Evolutionary conservation across 805 yeast species (phyloP).

Genomic region (Wickerhamiella galacta): DNA sequence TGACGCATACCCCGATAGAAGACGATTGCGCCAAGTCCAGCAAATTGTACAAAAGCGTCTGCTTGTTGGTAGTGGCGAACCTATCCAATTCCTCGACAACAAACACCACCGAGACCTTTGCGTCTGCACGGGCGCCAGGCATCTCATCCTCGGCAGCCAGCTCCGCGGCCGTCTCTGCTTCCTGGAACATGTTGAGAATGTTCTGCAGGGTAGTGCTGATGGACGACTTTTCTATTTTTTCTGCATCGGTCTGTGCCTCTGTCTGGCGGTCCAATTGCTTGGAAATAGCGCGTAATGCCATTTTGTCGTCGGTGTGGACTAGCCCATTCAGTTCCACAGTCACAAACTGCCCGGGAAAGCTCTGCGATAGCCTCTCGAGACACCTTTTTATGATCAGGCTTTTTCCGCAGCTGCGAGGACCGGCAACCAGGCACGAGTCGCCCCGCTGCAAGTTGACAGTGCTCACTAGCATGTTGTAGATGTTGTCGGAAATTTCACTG

Average conservation of each 20-base stretch:
- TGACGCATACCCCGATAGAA: constrained; percentile 55
- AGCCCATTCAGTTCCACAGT: constrained; percentile 51
- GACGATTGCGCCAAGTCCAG: constrained; percentile 71
- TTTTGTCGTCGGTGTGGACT: constrained; percentile 54
- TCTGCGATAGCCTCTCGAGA: constrained; percentile 27
- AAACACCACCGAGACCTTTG: constrained; percentile 43
- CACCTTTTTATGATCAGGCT: constrained; percentile 45
- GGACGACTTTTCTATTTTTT: constrained; percentile 18
- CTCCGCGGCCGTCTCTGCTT: constrained; percentile 9
- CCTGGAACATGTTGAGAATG: constrained; percentile 17
- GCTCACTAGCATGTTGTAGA: constrained; percentile 42
- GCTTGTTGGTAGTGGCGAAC: constrained; percentile 56
- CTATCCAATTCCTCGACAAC: constrained; percentile 73
- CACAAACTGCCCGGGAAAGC: constrained; percentile 34
- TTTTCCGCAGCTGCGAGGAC: constrained; percentile 70
- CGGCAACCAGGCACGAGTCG: constrained; percentile 63
- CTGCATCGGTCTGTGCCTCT: constrained; percentile 16
- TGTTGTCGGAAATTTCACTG: constrained; percentile 28
- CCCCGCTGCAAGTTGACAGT: constrained; percentile 58
- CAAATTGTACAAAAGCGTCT: constrained; percentile 70
- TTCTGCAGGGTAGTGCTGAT: constrained; percentile 17
- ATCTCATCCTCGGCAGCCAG: constrained; percentile 6
- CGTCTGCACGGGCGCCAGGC: constrained; percentile 5
- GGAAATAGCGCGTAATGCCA: constrained; percentile 76
- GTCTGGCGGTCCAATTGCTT: constrained; percentile 47